Percentiles rank a stretch among this genome's conserved stretches.
These are phyloP conservation scores for Nemania bipapillata DNA, from an alignment of 2,329 filamentous ascomycete species.

Conservation along the genomic window DNA sequence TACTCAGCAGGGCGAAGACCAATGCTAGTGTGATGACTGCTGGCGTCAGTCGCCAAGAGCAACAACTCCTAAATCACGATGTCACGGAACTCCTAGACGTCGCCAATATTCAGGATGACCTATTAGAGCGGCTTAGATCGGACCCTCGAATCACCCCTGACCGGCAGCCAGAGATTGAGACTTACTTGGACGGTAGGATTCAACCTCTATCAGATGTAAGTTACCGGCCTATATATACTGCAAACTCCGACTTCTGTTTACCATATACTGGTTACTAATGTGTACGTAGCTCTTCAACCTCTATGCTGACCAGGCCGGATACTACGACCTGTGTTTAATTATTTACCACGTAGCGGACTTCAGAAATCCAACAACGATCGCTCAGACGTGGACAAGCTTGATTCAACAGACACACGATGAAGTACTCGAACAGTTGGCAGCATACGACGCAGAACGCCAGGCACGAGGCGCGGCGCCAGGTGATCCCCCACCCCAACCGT, in stretches of 20 bases:
- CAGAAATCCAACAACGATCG: constrained; percentile 85
- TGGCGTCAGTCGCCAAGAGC: constrained; percentile 79
- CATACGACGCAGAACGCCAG: constrained; percentile 57
- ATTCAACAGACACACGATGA: constrained; percentile 76
- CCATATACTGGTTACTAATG: constrained; percentile 16
- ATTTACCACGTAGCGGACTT: constrained; percentile 94
- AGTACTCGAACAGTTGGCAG: constrained; percentile 57
- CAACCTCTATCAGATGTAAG: constrained; percentile 79
- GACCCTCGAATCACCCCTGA: constrained; percentile 76
- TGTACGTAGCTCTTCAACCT: constrained; percentile 81
- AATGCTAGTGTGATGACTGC: constrained; percentile 87
- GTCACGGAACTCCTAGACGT: constrained; percentile 89
- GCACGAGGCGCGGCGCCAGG: constrained; percentile 49
- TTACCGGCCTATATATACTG: constrained; percentile 38
- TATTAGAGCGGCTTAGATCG: constrained; percentile 78
- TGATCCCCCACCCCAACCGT: constrained; percentile 66
- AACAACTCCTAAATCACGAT: constrained; percentile 85
- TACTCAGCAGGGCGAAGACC: constrained; percentile 88
- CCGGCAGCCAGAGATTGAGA: constrained; percentile 71
- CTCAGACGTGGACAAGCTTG: constrained; percentile 83
- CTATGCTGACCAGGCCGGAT: constrained; percentile 89
- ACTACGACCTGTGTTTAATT: constrained; percentile 91
- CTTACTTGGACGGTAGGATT: constrained; percentile 80
- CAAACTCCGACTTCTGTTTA: background rate
- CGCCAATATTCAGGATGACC: constrained; percentile 92